Evolutionary conservation across 768 basidiomycete genomes (phyloP), one percentile per base, ranked within the genome.

Genomic region (Psilocybe subaeruginosa): DNA sequence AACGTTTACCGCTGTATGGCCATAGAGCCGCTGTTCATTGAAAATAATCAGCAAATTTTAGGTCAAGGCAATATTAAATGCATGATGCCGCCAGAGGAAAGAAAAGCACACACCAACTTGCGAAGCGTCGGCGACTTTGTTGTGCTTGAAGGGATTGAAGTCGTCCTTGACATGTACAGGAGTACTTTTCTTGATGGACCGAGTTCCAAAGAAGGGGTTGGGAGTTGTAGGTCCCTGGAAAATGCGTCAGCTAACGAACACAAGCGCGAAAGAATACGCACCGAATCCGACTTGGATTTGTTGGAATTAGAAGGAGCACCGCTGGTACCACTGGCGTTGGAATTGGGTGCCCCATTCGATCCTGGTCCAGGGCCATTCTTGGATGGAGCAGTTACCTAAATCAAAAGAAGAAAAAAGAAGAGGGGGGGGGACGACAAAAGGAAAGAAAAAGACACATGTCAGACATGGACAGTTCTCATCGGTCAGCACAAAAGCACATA

Each of bases 71-170:
- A 8, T 39, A 39, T 8, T 39, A 14, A 39, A 14, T 14, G 14
- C 41, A 43, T 8, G n/a, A 43, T n/a, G 41, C 41, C 41, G 41
- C n/a, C 41, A 14, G n/a, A 58, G 31, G 56, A 31, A 54, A 2
- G 30, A 46, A 2, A 8, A 39, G 27, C 12, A 85, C 94, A 68
- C 72, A 96, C 95, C 75, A 64, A 93, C 84, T 70, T 86, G 82
- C 27, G 83, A 75, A 6, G 95, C 85, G 56, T 93, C 92, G 7
- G 80, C 84, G 29, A 95, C 87, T 72, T 93, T 93, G 70, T 85
- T 84, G 68, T 90, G 86, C 77, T 93, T 93, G 85, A 97, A 97
- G 14, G 97, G 95, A 73, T 96, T 97, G 72, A 99, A 99, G 71
- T 98, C 97, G 67, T 97, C 94, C 77, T 97, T 93, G 74, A 97